Evolutionary conservation across 306 rosid species (phyloP).

Genomic region (Senna siamea): DNA sequence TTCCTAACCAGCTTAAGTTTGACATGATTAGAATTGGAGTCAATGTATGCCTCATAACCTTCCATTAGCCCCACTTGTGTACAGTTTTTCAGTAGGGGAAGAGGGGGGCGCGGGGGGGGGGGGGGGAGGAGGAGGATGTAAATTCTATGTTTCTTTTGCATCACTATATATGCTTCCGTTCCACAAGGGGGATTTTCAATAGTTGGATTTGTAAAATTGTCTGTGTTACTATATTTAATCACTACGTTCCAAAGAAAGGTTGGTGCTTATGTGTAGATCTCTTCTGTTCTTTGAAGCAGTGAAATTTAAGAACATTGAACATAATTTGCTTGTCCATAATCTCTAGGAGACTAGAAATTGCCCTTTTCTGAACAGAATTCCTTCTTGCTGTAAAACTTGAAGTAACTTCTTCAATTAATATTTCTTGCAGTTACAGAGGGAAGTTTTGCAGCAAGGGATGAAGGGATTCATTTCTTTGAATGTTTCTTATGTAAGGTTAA

Average conservation of each 20-base stretch:
- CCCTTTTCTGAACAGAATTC: neutral
- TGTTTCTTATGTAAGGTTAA: no score
- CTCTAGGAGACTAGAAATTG: neutral
- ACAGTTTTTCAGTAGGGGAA: constrained; percentile 53
- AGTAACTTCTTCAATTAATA: no score
- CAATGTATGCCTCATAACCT: constrained; percentile 54
- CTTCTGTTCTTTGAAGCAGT: no score
- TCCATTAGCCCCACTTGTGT: constrained; percentile 49
- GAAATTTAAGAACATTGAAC: neutral
- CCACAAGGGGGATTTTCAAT: constrained; percentile 17
- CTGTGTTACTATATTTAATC: constrained; percentile 21
- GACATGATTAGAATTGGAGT: constrained; percentile 50
- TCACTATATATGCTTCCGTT: constrained; percentile 44
- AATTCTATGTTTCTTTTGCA: constrained; percentile 58
- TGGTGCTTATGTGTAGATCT: constrained; percentile 31
- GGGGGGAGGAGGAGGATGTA: constrained; percentile 59
- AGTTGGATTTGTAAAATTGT: constrained; percentile 37
- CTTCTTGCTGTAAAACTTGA: neutral
- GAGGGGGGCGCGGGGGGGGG: constrained; percentile 49
- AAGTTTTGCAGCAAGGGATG: no score
- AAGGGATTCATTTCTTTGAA: no score
- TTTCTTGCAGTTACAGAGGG: neutral
- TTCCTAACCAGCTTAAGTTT: constrained; percentile 49
- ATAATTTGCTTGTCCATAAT: neutral
- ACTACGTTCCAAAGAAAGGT: no score